Conservation (phyloP, 805 yeast species). For the Ogataea degrootiae region DNA sequence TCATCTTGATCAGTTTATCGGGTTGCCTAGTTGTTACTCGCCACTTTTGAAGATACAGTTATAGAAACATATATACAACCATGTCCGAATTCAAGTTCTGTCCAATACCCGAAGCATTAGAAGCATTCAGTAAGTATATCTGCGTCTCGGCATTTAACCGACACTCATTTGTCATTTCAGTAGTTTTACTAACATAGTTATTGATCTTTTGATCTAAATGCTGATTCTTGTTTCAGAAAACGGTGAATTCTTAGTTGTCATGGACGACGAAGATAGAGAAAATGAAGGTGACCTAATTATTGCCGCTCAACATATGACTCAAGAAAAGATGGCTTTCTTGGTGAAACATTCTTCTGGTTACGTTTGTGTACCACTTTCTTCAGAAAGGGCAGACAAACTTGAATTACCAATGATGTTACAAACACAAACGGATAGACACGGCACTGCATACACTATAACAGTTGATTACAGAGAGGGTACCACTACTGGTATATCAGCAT, state of each 20-base stretch:
- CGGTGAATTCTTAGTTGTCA: slow-evolving; percentile 87
- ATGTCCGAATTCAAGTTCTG: slow-evolving; percentile 31
- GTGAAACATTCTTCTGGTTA: slow-evolving; percentile 87
- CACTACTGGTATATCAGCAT: slow-evolving; percentile 95
- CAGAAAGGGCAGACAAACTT: slow-evolving; percentile 71
- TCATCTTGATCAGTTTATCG: too few relatives aligned
- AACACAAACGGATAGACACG: slow-evolving; percentile 73
- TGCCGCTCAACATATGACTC: slow-evolving; percentile 79
- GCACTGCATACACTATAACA: slow-evolving; percentile 94
- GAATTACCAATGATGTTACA: slow-evolving; percentile 76
- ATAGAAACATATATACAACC: neutral
- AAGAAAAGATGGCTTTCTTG: slow-evolving; percentile 88
- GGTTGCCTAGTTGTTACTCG: too few relatives aligned
- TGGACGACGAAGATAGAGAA: slow-evolving; percentile 95
- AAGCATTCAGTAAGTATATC: slow-evolving; percentile 49
- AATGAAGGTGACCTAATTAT: slow-evolving; percentile 96
- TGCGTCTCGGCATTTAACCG: neutral
- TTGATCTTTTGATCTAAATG: neutral
- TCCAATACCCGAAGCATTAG: slow-evolving; percentile 64
- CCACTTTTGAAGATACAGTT: too few relatives aligned
- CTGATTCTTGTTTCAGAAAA: slow-evolving; percentile 31
- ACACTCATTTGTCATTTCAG: neutral
- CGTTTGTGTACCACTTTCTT: slow-evolving; percentile 85
- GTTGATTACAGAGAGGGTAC: slow-evolving; percentile 85
- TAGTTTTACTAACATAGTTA: neutral